phyloP scores from a whole-genome alignment of 2,329 filamentous ascomycete genomes.

The Ploettnerulaceae sp. region DNA sequence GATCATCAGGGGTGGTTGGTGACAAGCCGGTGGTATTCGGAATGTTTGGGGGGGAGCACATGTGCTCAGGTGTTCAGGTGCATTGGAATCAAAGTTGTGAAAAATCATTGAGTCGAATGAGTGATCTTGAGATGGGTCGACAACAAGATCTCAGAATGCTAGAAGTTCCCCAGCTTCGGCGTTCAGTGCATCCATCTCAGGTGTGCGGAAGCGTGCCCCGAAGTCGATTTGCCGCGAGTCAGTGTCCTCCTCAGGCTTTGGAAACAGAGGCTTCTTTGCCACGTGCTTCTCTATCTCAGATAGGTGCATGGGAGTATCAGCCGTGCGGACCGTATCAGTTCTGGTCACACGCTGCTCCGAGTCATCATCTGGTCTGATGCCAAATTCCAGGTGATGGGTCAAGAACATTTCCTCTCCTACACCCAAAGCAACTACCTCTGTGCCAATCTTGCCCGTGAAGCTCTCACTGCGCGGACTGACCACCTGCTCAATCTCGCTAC shows the following conservation, averaged over 20 bases:
- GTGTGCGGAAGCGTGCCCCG: neutral
- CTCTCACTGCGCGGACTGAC: slow-evolving; percentile 28
- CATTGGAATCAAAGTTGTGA: neutral
- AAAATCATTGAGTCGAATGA: neutral
- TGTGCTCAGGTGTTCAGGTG: neutral
- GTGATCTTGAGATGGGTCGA: neutral
- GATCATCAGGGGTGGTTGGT: slow-evolving; percentile 4
- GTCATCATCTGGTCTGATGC: neutral
- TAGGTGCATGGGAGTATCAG: no score
- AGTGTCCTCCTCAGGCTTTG: neutral
- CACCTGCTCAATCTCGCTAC: slow-evolving; percentile 42
- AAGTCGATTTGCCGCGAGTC: neutral
- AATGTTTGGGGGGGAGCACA: no score
- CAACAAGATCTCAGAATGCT: neutral
- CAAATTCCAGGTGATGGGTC: neutral
- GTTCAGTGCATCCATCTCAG: neutral
- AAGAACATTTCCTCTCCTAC: slow-evolving; percentile 10
- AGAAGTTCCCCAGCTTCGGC: neutral
- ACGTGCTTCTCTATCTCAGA: no score
- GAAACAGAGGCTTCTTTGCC: neutral
- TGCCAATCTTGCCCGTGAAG: slow-evolving; percentile 28
- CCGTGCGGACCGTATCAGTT: neutral
- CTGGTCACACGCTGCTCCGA: neutral
- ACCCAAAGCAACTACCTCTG: slow-evolving; percentile 40
- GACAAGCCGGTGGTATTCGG: no score